Base-by-base conservation (phyloP, 2,329 filamentous ascomycete genomes). In the Acephala macrosclerotiorum region DNA sequence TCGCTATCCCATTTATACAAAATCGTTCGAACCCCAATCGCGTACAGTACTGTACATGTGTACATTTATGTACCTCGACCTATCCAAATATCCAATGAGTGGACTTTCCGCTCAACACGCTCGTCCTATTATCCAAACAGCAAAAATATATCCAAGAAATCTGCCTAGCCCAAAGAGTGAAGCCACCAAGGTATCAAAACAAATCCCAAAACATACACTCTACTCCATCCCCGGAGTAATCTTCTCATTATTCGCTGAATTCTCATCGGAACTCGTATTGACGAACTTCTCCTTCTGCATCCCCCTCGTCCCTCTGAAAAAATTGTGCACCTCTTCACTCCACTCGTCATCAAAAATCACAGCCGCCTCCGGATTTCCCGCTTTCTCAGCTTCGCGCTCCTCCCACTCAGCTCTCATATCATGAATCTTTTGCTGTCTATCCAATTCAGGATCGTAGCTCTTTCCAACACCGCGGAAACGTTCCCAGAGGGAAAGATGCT, bases 401-500 rank as follows among this genome's bases (percentile, higher is more conserved):
- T 87, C 83, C 87, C 88, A 90, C 72, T 89, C 88, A 42, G 79
- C 76, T 59, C 86, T 83, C 86, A 97, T 91, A 77, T 97, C 95
- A 73, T 89, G 85, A 69, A 97, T 91, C 84, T 93, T 94, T 77
- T 90, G 85, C 81, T 91, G 87, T 81, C 91, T 93, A 83, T 98
- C 95, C 59, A 89, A 82, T 68, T 92, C 89, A 8, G 94, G 88
- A 78, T 97, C 83, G 82, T 97, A 98, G 76, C 86, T 78, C 84
- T 96, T 96, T 78, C 90, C 89, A 20, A 91, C 85, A 60, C 93
- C 94, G 62, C 87, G 85, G 69, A 92, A 79, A 68, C 93, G 90
- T 85, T 98, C 95, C 91, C 93, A 98, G 60, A 94, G 78, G 7
- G 91, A 95, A 69, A 98, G 82, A 77, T 98, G 95, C 78, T 91